A percentile compares a stretch with the other conserved stretches of the same genome.
Evolutionary conservation across 2,329 filamentous ascomycete genomes (phyloP).

Genomic region (Lomentospora prolificans): DNA sequence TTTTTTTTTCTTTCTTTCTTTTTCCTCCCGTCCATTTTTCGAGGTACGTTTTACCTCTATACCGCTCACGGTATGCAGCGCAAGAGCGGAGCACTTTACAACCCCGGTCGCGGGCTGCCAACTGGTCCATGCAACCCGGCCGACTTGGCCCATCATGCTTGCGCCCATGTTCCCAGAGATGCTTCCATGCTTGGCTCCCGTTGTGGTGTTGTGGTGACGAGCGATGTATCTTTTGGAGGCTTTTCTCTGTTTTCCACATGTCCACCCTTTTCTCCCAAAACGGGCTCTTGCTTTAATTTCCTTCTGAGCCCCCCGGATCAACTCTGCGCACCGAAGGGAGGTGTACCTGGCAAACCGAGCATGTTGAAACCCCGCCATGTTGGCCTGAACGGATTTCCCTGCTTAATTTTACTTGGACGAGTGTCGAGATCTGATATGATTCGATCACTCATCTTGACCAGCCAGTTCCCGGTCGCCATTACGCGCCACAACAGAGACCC

Average conservation of each 20-base stretch:
- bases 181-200: background rate
- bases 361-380: background rate
- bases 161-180: background rate
- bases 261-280: background rate
- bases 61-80: constrained; percentile 5
- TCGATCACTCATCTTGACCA: background rate
- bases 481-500: background rate
- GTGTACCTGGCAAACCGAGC: background rate
- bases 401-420: background rate
- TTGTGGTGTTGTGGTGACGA: background rate
- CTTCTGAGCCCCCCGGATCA: background rate
- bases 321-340: background rate
- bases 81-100: constrained; percentile 6
- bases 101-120: constrained; percentile 4
- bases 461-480: constrained; percentile 1
- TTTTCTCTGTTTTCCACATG: background rate
- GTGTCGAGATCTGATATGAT: background rate
- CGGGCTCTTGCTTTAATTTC: background rate
- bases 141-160: constrained; percentile 4
- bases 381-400: background rate
- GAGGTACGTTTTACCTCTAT: background rate
- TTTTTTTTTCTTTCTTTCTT: background rate
- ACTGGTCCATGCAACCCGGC: constrained; percentile 7
- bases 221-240: background rate
- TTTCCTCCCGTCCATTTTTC: background rate